Base-by-base conservation (phyloP, 2,329 filamentous ascomycete species). In the Podosphaera aphanis region DNA sequence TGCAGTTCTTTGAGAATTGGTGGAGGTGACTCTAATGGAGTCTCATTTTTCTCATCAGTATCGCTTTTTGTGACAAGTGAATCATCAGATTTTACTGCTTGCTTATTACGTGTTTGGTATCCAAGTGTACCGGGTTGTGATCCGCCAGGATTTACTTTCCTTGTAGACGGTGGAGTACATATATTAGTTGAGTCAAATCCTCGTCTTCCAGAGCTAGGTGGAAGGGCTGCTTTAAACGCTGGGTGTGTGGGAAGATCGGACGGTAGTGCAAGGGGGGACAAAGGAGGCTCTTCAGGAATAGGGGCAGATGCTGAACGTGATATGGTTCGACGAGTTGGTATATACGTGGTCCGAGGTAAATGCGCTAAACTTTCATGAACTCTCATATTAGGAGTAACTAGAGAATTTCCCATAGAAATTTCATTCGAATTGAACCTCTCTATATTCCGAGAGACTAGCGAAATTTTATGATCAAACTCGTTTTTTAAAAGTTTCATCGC, bases 401-500 rank as follows among this genome's bases (percentile, higher is more conserved):
- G 53, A 43, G 52, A 48, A 46, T 51, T 57, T 10, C 52, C 52
- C 48, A 52, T 53, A 6, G 49, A 44, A 41, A 49, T 47, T 46
- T 52, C 51, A 10, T 27, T 44, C 8, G 36, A 39, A 25, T 58
- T 54, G 44, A 69, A 71, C 10, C 59, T 63, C 1, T 63, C 52
- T 1, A 73, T 71, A 27, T 77, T 66, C 0, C 63, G 60, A 16
- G 72, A 71, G 3, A 74, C 63, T n/a, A 70, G 67, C 0, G 77
- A 74, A 25, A 74, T 66, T 47, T 68, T 64, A 25, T 63, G 64
- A 37, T 68, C 64, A 2, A 67, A 62, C 52, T 74, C 71, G 53
- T 88, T 76, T 38, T 83, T 75, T 1, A 74, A 72, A 58, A 92
- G 75, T 18, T 81, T 74, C 85, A 94, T 93, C 1, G 85, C 85